These are phyloP conservation scores for Eucommia ulmoides DNA, from an alignment of 257 asterid species.

Conservation along the genomic window DNA sequence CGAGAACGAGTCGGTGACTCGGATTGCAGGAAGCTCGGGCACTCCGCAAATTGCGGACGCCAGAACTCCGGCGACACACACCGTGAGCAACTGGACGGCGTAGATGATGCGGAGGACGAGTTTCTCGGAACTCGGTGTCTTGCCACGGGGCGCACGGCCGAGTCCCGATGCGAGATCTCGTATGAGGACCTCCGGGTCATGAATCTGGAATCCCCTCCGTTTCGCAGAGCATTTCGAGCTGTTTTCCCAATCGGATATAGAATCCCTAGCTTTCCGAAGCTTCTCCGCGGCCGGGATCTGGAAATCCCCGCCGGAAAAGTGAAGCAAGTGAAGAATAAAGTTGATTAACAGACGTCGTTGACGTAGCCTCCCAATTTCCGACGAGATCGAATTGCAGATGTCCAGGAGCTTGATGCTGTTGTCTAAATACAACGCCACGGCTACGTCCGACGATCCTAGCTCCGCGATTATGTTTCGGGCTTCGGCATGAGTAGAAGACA, in stretches of 20 bases:
- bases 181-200: neutral
- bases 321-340: neutral
- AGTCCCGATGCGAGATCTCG: neutral
- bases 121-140: neutral
- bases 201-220: neutral
- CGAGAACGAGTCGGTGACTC: neutral
- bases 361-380: neutral
- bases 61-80: neutral
- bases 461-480: neutral
- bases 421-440: neutral
- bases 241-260: neutral
- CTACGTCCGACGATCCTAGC: neutral
- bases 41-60: neutral
- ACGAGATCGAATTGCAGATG: neutral
- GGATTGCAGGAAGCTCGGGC: neutral
- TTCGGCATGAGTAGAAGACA: neutral
- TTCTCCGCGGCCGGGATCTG: neutral
- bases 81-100: neutral
- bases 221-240: neutral
- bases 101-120: neutral
- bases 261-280: neutral
- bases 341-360: neutral
- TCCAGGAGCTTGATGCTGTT: neutral
- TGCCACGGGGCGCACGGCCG: neutral
- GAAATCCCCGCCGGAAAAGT: neutral